Base-by-base conservation (phyloP, 2,329 filamentous ascomycete genomes). In the Aspergillus thermomutatus region DNA sequence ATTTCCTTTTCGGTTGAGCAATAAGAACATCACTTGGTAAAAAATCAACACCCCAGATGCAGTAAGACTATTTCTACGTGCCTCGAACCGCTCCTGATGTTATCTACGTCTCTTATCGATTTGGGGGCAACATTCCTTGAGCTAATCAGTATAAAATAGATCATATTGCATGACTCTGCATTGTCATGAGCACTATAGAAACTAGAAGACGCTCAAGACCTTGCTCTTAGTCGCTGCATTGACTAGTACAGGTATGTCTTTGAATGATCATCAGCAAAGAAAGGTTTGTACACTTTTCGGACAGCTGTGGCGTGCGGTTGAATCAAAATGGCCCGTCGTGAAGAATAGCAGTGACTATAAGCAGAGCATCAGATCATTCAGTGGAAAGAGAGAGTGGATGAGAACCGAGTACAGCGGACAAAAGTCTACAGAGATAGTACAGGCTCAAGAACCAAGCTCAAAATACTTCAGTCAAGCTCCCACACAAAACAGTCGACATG, bases 151-250 rank as follows among this genome's bases (percentile, higher is more conserved):
- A 27, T 48, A 58, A 37, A 51, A 41, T n/a, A 11, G 19, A 49
- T 59, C 31, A 63, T 61, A 62, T 50, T 52, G 31, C 31, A 37
- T 37, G 31, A 37, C 31, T 34, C 31, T 37, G 31, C 5, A 17
- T 17, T 7, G 31, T 3, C 14, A 37, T 37, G 31, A n/a, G 31
- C 1, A 17, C 31, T 37, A 37, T 7, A 37, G 31, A 17, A 37
- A 37, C 2, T 37, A 46, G 11, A 5, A n/a, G 21, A 23, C 21
- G 11, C 43, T 46, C 4, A 21, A 43, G 21, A 43, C 9, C 31
- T 37, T 14, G 31, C 31, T 37, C 31, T 17, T 17, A 37, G 14
- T 17, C 31, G 40, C 43, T 46, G 43, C 43, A 26, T 8, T 25
- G 17, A 23, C 40, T 21, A 11, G 40, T 21, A 43, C 19, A 43